These are phyloP conservation scores for Raphanus sativus DNA, from an alignment of 345 rosid genomes.

Conservation along the genomic window DNA sequence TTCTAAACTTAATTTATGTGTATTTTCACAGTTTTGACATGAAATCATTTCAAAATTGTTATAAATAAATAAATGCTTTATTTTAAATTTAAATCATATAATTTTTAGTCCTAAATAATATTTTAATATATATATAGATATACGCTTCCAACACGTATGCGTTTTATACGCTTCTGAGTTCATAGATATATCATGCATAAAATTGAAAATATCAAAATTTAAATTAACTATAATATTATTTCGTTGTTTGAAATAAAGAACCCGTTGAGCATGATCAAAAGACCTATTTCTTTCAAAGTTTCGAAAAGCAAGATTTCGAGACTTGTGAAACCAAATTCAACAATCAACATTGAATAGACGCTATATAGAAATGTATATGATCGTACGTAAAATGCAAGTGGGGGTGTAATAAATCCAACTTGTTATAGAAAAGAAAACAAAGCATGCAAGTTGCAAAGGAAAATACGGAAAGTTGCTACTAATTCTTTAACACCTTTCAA, in stretches of 20 bases:
- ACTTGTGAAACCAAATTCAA: slow-evolving; percentile 32
- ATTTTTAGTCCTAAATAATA: no score
- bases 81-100: no score
- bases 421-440: slow-evolving; percentile 35
- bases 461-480: slow-evolving; percentile 10
- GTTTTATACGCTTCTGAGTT: no score
- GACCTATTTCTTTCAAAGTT: slow-evolving; percentile 13
- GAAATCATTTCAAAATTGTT: no score
- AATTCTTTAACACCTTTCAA: slow-evolving; percentile 26
- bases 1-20: no score
- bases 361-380: slow-evolving; percentile 10
- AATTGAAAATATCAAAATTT: neutral
- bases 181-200: neutral
- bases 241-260: neutral
- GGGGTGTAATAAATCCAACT: slow-evolving; percentile 42
- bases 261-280: slow-evolving; percentile 27
- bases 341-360: slow-evolving; percentile 8
- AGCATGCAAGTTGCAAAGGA: slow-evolving; percentile 37
- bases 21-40: no score
- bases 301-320: slow-evolving; percentile 26
- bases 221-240: neutral
- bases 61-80: no score
- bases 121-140: no score
- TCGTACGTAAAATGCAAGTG: slow-evolving; percentile 41
- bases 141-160: no score